phyloP scores from a whole-genome alignment of 306 rosid species.

The Rosa persica region DNA sequence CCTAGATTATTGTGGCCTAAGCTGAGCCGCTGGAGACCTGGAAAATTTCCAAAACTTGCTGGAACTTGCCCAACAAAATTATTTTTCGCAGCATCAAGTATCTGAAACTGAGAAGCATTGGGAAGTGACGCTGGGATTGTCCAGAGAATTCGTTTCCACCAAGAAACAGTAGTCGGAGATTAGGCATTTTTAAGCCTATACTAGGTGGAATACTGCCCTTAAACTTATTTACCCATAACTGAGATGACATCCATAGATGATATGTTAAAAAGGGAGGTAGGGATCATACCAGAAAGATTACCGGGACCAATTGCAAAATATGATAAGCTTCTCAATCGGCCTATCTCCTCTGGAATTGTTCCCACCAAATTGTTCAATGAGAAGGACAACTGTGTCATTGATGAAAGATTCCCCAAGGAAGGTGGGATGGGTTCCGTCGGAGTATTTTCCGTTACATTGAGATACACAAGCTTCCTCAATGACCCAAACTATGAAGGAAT shows the following conservation, averaged over 20 bases:
- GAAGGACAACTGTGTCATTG: neutral
- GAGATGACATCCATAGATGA: neutral
- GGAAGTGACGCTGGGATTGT: conserved; percentile 32
- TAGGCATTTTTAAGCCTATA: conserved; percentile 37
- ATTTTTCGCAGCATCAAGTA: neutral
- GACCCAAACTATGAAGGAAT: neutral
- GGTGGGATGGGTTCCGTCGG: neutral
- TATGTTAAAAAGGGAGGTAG: neutral
- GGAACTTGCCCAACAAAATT: conserved; percentile 34
- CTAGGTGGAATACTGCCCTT: conserved; percentile 36
- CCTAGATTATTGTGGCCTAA: conserved; percentile 22
- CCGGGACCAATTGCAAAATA: too few species aligned
- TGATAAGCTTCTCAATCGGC: neutral
- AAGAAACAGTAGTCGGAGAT: conserved; percentile 1
- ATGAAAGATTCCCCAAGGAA: neutral
- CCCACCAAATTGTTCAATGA: neutral
- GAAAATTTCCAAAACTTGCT: conserved; percentile 16
- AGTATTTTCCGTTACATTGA: neutral
- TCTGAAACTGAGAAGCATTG: conserved; percentile 29
- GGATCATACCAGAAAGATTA: neutral
- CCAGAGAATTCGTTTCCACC: conserved; percentile 30
- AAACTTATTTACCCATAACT: neutral
- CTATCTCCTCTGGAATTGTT: neutral
- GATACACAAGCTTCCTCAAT: neutral
- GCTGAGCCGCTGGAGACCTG: neutral